Conservation (phyloP, 495 filamentous ascomycete species). For the Hypoxylon trugodes region DNA sequence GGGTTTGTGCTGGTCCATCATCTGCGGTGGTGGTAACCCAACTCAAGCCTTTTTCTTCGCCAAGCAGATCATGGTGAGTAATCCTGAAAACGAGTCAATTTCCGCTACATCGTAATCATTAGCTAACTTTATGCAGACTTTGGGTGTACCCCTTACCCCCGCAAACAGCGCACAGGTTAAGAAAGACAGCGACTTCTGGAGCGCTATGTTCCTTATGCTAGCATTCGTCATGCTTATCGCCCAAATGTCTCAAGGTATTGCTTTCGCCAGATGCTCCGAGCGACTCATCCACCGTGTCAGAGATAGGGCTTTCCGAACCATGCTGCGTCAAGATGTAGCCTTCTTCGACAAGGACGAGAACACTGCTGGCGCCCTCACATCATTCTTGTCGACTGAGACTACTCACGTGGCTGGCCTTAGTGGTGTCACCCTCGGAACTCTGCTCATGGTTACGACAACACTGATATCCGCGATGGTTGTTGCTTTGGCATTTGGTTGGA, state of each 20-base stretch:
- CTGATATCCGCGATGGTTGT: slow-evolving; percentile 73
- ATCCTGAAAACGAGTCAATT: background rate
- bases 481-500: slow-evolving; percentile 81
- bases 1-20: slow-evolving; percentile 78
- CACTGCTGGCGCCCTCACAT: slow-evolving; percentile 81
- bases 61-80: slow-evolving; percentile 74
- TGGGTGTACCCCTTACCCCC: slow-evolving; percentile 48
- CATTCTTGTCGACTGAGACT: slow-evolving; percentile 85
- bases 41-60: slow-evolving; percentile 90
- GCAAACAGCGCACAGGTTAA: slow-evolving; percentile 57
- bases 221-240: slow-evolving; percentile 78
- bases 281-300: slow-evolving; percentile 81
- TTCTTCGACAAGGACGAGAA: slow-evolving; percentile 92
- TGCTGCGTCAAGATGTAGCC: slow-evolving; percentile 90
- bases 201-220: slow-evolving; percentile 93
- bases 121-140: slow-evolving; percentile 40
- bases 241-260: slow-evolving; percentile 71
- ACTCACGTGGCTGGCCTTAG: slow-evolving; percentile 84
- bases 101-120: background rate
- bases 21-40: slow-evolving; percentile 86
- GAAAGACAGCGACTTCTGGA: slow-evolving; percentile 85
- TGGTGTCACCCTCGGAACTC: slow-evolving; percentile 83
- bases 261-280: slow-evolving; percentile 87
- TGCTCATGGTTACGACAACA: slow-evolving; percentile 78
- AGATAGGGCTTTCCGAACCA: slow-evolving; percentile 80